Percentiles rank a stretch among this genome's conserved stretches.
These are phyloP conservation scores for Candida montana DNA, from an alignment of 805 yeast species.

Conservation along the genomic window DNA sequence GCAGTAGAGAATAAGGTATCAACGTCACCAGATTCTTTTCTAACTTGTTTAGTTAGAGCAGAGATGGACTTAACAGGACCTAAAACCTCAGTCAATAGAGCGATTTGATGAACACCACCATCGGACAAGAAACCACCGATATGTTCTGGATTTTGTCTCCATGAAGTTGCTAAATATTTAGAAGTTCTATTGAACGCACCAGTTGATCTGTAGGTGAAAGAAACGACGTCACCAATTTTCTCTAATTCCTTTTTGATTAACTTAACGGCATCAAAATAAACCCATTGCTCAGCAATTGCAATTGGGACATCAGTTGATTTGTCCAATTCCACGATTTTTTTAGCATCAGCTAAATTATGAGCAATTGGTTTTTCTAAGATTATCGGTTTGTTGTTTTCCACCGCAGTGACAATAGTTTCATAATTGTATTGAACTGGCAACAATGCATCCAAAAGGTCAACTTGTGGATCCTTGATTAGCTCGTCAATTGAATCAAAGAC, in stretches of 20 bases:
- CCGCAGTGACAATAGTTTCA: conserved; percentile 62
- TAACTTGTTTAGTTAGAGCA: conserved; percentile 73
- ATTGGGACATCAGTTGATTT: conserved; percentile 61
- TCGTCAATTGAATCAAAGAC: conserved; percentile 21
- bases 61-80: conserved; percentile 70
- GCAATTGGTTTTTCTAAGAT: conserved; percentile 90
- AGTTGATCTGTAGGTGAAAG: conserved; percentile 68
- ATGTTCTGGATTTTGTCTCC: conserved; percentile 91
- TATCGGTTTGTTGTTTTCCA: conserved; percentile 71
- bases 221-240: conserved; percentile 64
- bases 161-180: conserved; percentile 63
- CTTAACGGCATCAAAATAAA: conserved; percentile 56
- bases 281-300: conserved; percentile 82
- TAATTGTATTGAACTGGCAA: conserved; percentile 84
- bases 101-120: conserved; percentile 96
- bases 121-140: conserved; percentile 90
- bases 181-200: conserved; percentile 61
- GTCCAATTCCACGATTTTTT: conserved; percentile 66
- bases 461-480: conserved; percentile 57
- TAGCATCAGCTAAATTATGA: conserved; percentile 76
- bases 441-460: conserved; percentile 78
- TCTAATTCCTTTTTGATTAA: conserved; percentile 53
- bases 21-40: conserved; percentile 73
- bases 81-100: conserved; percentile 73
- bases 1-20: conserved; percentile 74